A percentile compares a stretch with the other conserved stretches of the same genome.
phyloP scores from a whole-genome alignment of 192 early-diverging fungal species.

The Coemansia sp. region DNA sequence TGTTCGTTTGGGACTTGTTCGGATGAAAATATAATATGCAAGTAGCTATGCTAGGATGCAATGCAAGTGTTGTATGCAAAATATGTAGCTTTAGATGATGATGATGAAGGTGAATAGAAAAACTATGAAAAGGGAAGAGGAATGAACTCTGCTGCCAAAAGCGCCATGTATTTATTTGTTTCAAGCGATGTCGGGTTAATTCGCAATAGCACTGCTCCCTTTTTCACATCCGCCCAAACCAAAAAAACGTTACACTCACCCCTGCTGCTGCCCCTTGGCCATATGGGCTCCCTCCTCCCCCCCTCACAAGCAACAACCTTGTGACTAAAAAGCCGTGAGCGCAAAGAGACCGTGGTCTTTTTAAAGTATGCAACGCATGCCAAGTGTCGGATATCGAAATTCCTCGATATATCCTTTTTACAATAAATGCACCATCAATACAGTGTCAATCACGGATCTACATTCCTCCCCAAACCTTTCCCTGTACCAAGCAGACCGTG shows the following conservation, averaged over 20 bases:
- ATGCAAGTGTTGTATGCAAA: constrained; percentile 6
- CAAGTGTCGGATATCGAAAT: constrained; percentile 12
- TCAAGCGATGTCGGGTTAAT: neutral
- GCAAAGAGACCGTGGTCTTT: neutral
- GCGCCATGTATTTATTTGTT: neutral
- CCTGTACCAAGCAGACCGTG: neutral
- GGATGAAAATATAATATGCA: neutral
- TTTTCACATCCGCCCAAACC: neutral
- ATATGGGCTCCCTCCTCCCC: neutral
- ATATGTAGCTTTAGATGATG: constrained; percentile 4
- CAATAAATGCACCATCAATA: neutral
- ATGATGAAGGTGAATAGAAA: neutral
- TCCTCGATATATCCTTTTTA: neutral
- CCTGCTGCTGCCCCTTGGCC: neutral
- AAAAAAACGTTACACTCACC: neutral
- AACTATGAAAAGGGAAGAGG: neutral
- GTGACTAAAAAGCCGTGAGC: constrained; percentile 5
- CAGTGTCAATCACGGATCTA: neutral
- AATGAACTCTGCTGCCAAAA: neutral
- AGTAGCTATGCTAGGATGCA: neutral
- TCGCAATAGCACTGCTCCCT: neutral
- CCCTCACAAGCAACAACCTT: neutral
- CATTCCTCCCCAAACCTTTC: neutral
- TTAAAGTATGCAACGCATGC: neutral
- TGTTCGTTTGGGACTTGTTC: neutral